Conservation (phyloP, 306 rosid genomes). For the Medicago truncatula region DNA sequence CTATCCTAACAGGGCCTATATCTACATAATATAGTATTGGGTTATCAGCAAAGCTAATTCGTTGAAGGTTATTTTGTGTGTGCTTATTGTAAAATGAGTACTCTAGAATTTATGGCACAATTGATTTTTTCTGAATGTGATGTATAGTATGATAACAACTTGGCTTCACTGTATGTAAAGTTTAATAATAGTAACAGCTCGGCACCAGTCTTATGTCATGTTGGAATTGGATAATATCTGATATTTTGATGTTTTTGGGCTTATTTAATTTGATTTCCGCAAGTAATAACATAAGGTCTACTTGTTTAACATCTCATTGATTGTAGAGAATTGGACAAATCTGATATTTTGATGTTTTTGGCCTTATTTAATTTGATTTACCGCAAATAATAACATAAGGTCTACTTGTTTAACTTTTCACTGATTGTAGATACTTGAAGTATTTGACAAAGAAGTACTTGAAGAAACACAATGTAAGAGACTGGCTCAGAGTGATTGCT, state of each 20-base stretch:
- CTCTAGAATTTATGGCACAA: not conserved
- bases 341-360: not conserved
- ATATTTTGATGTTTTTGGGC: not conserved
- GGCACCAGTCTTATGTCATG: not conserved
- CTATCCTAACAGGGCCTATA: too few species aligned
- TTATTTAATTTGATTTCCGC: not conserved
- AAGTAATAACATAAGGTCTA: not conserved
- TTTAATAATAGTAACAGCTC: not conserved
- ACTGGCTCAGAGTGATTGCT: conserved; percentile 63
- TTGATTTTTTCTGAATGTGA: not conserved
- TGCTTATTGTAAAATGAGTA: not conserved
- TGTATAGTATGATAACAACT: not conserved
- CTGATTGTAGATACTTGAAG: conserved; percentile 47
- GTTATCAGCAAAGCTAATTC: not conserved
- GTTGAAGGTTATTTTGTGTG: not conserved
- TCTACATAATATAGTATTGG: too few species aligned
- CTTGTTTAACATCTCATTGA: not conserved
- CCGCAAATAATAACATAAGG: not conserved
- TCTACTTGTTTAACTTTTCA: not conserved
- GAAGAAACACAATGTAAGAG: conserved; percentile 62
- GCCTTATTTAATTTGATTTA: not conserved
- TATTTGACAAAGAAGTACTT: conserved; percentile 60
- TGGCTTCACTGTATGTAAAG: too few species aligned
- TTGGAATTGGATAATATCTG: not conserved
- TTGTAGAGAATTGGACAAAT: conserved; percentile 12